These are phyloP conservation scores for Hordeum marinum DNA, from an alignment of 176 grass and related monocot genomes.

Conservation along the genomic window DNA sequence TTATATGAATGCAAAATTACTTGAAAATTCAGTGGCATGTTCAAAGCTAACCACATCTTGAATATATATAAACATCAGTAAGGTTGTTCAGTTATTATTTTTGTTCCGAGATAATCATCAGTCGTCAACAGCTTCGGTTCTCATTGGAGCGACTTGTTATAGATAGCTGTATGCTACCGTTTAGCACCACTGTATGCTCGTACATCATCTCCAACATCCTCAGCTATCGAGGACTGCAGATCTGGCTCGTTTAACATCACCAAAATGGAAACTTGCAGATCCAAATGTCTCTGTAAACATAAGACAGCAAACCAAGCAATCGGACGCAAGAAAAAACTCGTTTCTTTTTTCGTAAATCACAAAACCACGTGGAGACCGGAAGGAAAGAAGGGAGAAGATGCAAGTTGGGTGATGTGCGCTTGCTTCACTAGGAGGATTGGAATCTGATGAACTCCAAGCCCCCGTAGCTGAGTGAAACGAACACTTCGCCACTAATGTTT, in stretches of 20 bases:
- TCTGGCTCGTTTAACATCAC: not conserved
- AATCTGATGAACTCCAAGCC: conserved; percentile 34
- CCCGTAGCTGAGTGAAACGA: conserved; percentile 13
- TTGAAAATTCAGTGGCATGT: not conserved
- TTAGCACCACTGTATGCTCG: not conserved
- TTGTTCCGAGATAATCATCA: too few species aligned
- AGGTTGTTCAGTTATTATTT: not conserved
- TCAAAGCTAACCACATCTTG: not conserved
- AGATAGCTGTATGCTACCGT: not conserved
- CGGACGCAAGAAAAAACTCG: not conserved
- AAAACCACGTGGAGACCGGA: not conserved
- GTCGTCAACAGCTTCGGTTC: not conserved
- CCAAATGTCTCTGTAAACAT: not conserved
- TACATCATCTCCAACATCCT: not conserved
- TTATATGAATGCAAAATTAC: too few species aligned
- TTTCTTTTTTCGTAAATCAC: not conserved
- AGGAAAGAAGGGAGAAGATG: not conserved
- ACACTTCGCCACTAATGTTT: conserved; percentile 25
- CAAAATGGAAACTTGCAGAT: not conserved
- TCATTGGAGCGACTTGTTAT: not conserved
- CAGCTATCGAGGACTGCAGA: not conserved
- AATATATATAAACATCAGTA: not conserved
- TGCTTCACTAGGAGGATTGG: conserved; percentile 32
- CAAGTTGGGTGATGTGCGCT: conserved; percentile 20
- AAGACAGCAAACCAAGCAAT: not conserved